Evolutionary conservation across 306 rosid genomes (phyloP), one percentile per base, ranked within the genome.

Genomic region (Cyclanthera cordifolia): DNA sequence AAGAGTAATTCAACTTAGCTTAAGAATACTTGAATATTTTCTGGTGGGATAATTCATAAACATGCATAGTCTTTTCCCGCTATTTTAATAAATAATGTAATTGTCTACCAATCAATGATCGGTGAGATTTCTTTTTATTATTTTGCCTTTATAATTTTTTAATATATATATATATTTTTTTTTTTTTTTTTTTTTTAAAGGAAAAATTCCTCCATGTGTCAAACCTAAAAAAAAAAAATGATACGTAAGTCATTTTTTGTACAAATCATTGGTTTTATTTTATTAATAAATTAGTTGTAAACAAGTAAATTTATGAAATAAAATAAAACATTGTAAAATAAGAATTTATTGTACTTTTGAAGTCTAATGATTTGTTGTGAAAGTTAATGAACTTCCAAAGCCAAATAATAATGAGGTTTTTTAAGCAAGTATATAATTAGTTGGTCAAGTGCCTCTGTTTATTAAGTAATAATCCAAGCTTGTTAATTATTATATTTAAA

Each of bases 401-500:
- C 50, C 13, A 61, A 39, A 50, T 39, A 61, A 61, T 23, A 5
- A 28, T 28, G 32, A 28, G 5, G 17, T 30, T 8, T 24, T 6
- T 25, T 25, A 56, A 56, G 2, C 23, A 59, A 59, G 25, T n/a
- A 3, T 32, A 59, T 60, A 60, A 34, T n/a, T n/a, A n/a, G 5
- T 60, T 60, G 48, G 67, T 60, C 46, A 60, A 60, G 15, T 60
- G 67, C 67, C 67, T 48, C 41, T 32, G 17, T 24, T 16, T 60
- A 24, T 34, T 17, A 58, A 16, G 27, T 60, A 37, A 60, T 60
- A n/a, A 60, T 60, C 8, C 10, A 59, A 59, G 27, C 17, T 8
- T 32, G 6, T 1, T n/a, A n/a, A n/a, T n/a, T n/a, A n/a, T n/a
- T 28, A 32, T 0, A 28, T 32, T 59, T 9, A 30, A 59, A 8